phyloP scores from a whole-genome alignment of 257 asterid species.

The Leptodermis oblonga region DNA sequence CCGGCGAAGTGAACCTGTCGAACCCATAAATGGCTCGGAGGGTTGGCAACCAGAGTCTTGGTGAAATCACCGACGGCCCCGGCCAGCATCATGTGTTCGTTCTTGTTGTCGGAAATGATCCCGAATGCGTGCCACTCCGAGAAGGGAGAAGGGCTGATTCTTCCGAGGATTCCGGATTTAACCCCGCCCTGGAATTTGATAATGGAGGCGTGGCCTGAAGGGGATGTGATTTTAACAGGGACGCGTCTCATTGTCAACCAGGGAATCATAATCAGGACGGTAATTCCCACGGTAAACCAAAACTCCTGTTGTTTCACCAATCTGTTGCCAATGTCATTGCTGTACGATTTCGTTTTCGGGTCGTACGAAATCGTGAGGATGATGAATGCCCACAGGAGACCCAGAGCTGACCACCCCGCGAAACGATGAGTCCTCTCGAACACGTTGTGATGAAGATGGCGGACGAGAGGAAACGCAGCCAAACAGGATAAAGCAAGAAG shows the following conservation, averaged over 20 bases:
- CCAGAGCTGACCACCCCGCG: conserved; percentile 57
- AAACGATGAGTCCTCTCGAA: conserved; percentile 70
- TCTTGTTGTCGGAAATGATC: conserved; percentile 54
- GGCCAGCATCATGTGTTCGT: conserved; percentile 68
- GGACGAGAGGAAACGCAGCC: conserved; percentile 71
- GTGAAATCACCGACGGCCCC: conserved; percentile 84
- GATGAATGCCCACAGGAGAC: conserved; percentile 54
- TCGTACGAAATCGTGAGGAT: conserved; percentile 46
- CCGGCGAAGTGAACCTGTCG: conserved; percentile 68
- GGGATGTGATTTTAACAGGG: conserved; percentile 44
- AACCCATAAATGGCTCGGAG: conserved; percentile 65
- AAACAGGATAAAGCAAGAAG: conserved; percentile 46
- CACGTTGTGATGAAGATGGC: conserved; percentile 78
- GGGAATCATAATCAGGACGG: conserved; percentile 44
- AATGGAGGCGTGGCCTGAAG: conserved; percentile 67
- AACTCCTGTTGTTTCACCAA: conserved; percentile 45
- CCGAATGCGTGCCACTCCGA: conserved; percentile 90
- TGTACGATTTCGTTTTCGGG: conserved; percentile 42
- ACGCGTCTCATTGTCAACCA: conserved; percentile 62
- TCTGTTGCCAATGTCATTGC: conserved; percentile 18
- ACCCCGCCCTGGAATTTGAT: conserved; percentile 65
- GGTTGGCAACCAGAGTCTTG: conserved; percentile 38
- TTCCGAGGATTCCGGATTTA: conserved; percentile 53
- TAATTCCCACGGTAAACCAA: conserved; percentile 45
- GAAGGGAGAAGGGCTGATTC: conserved; percentile 71